These are phyloP conservation scores for Suhomyces bribrorum DNA, from an alignment of 1,139 yeast genomes.

Conservation along the genomic window DNA sequence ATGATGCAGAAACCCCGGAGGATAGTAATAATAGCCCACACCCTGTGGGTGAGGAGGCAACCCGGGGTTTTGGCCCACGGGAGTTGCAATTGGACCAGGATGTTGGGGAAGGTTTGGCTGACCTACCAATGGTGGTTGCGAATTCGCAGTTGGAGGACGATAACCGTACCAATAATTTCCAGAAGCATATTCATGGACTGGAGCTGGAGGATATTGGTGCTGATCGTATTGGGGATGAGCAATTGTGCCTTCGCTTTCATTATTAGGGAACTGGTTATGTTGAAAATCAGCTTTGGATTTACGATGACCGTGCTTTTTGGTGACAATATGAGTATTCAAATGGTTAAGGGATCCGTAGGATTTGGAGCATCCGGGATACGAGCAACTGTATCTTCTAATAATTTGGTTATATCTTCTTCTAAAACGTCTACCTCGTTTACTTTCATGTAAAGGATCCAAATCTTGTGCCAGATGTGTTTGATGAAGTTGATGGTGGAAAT, in stretches of 20 bases:
- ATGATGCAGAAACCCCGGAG: conserved; percentile 11
- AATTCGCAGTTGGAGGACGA: conserved; percentile 13
- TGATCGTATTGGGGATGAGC: conserved; percentile 8
- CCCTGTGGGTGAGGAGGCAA: conserved; percentile 10
- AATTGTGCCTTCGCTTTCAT: conserved; percentile 2
- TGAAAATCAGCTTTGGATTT: conserved; percentile 68
- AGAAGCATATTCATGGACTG: conserved; percentile 20
- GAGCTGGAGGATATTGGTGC: conserved; percentile 5
- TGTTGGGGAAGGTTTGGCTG: conserved; percentile 8
- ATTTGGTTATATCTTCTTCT: conserved; percentile 72
- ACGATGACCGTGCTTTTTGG: conserved; percentile 72
- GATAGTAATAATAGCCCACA: conserved; percentile 14
- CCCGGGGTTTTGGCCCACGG: neutral
- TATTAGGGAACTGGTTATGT: conserved; percentile 20
- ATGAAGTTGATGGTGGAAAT: conserved; percentile 9
- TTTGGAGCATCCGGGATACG: conserved; percentile 60
- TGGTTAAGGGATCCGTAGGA: conserved; percentile 79
- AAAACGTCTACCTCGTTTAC: conserved; percentile 43
- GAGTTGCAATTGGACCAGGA: conserved; percentile 5
- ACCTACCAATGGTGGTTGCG: conserved; percentile 3
- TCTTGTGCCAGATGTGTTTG: conserved; percentile 14
- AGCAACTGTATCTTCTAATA: conserved; percentile 64
- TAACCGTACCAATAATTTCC: conserved; percentile 34
- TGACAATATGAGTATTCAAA: conserved; percentile 70
- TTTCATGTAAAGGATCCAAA: conserved; percentile 17